phyloP scores from a whole-genome alignment of 2,329 filamentous ascomycete species.

The Trichoderma brevicompactum region DNA sequence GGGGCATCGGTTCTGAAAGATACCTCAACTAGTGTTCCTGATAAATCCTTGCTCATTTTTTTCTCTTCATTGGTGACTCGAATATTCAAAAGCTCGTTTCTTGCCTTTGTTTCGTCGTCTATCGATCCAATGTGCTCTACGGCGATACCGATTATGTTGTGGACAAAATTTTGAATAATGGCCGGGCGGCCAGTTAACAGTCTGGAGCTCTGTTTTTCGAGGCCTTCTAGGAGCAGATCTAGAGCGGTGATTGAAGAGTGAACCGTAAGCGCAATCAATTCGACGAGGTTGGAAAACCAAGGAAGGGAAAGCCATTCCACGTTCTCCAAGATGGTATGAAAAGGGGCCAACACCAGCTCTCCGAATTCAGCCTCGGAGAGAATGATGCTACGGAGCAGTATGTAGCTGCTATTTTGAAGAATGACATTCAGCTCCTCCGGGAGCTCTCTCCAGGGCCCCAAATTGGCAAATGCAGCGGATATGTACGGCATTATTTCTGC shows the following conservation, averaged over 20 bases:
- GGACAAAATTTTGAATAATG: slow-evolving; percentile 39
- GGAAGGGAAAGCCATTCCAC: slow-evolving; percentile 8
- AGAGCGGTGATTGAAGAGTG: slow-evolving; percentile 28
- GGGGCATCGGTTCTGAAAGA: slow-evolving; percentile 33
- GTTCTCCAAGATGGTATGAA: slow-evolving; percentile 26
- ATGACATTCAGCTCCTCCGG: slow-evolving; percentile 6
- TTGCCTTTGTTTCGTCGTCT: neutral
- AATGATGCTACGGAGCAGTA: slow-evolving; percentile 19
- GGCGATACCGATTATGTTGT: slow-evolving; percentile 43
- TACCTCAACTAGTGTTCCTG: slow-evolving; percentile 8
- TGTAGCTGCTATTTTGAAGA: slow-evolving; percentile 22
- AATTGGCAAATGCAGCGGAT: slow-evolving; percentile 10
- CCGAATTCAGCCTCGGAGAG: slow-evolving; percentile 26
- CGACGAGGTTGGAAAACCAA: slow-evolving; percentile 20
- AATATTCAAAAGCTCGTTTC: slow-evolving; percentile 24
- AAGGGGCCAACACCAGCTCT: slow-evolving; percentile 24
- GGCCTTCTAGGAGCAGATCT: slow-evolving; percentile 31
- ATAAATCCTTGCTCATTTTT: neutral
- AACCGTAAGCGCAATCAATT: slow-evolving; percentile 30
- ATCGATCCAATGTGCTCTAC: slow-evolving; percentile 48
- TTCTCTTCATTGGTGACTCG: neutral
- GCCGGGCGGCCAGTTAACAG: slow-evolving; percentile 38
- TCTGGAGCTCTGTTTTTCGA: slow-evolving; percentile 41
- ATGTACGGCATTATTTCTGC: neutral
- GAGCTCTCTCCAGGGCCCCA: slow-evolving; percentile 9